A percentile compares a stretch with the other conserved stretches of the same genome.
These are phyloP conservation scores for Chaetoscypha palmicola DNA, from an alignment of 2,329 filamentous ascomycete genomes.

Conservation along the genomic window DNA sequence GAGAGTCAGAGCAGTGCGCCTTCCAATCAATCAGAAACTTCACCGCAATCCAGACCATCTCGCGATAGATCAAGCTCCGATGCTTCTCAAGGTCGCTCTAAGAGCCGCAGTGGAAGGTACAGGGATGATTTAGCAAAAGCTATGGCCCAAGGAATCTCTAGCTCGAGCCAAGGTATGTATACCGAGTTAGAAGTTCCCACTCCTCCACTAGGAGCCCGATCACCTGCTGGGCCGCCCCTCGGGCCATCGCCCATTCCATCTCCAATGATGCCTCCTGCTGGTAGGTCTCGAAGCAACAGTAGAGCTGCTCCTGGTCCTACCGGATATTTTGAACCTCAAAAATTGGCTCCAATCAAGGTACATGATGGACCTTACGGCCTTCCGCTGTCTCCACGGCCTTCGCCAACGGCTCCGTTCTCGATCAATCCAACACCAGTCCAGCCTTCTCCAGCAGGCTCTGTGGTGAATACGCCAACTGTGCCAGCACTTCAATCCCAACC, in stretches of 20 bases:
- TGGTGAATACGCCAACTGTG: conserved; percentile 18
- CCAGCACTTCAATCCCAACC: conserved; percentile 17
- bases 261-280: conserved; percentile 16
- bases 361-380: conserved; percentile 18
- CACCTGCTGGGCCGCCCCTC: conserved; percentile 18
- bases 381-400: conserved; percentile 26
- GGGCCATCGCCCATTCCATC: conserved; percentile 25
- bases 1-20: conserved; percentile 16
- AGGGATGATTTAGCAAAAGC: conserved; percentile 26
- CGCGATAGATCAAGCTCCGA: conserved; percentile 29
- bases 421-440: conserved; percentile 27
- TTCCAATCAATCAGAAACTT: conserved; percentile 22
- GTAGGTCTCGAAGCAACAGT: conserved; percentile 26
- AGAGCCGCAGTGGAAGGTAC: conserved; percentile 27
- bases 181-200: conserved; percentile 23
- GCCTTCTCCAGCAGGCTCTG: conserved; percentile 18
- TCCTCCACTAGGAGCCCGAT: conserved; percentile 19
- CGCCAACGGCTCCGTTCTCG: conserved; percentile 27
- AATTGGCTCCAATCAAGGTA: conserved; percentile 19
- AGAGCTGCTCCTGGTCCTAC: conserved; percentile 14
- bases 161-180: conserved; percentile 17
- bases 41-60: conserved; percentile 22
- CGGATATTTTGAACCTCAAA: conserved; percentile 25
- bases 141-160: conserved; percentile 23
- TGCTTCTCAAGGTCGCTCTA: conserved; percentile 25